A percentile compares a stretch with the other conserved stretches of the same genome.
Conservation (phyloP, 1,139 yeast species). For the Magnusiomyces suaveolens region DNA sequence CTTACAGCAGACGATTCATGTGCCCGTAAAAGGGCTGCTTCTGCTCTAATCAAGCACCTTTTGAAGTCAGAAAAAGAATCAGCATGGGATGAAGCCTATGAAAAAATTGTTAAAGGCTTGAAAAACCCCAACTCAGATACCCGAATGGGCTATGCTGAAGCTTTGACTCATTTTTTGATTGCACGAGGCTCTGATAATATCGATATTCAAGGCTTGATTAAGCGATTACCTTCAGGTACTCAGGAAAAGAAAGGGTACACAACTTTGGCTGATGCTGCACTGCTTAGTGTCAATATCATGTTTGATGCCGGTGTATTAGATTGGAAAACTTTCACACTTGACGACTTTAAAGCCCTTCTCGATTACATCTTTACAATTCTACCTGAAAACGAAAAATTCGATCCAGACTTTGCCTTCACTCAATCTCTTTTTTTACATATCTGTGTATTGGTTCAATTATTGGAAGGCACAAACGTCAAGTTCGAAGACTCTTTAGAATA, state of each 20-base stretch:
- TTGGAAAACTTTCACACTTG: constrained; percentile 25
- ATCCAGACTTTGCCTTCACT: constrained; percentile 37
- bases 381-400: neutral
- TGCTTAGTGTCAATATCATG: constrained; percentile 76
- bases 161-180: constrained; percentile 61
- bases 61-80: constrained; percentile 36
- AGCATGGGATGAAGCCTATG: constrained; percentile 78
- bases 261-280: constrained; percentile 15
- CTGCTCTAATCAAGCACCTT: constrained; percentile 50
- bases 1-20: constrained; percentile 67
- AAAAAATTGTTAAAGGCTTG: constrained; percentile 69
- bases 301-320: constrained; percentile 47
- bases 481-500: constrained; percentile 29
- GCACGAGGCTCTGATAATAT: constrained; percentile 34
- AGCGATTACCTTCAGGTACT: neutral
- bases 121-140: constrained; percentile 78
- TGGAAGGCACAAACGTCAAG: constrained; percentile 21
- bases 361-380: constrained; percentile 22
- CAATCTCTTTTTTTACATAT: constrained; percentile 35
- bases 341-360: constrained; percentile 35
- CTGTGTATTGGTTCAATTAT: constrained; percentile 29
- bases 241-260: neutral
- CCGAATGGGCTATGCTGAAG: constrained; percentile 80
- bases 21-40: constrained; percentile 69
- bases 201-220: constrained; percentile 27